phyloP scores from a whole-genome alignment of 176 grass and related monocot genomes.

The Carex parvula region DNA sequence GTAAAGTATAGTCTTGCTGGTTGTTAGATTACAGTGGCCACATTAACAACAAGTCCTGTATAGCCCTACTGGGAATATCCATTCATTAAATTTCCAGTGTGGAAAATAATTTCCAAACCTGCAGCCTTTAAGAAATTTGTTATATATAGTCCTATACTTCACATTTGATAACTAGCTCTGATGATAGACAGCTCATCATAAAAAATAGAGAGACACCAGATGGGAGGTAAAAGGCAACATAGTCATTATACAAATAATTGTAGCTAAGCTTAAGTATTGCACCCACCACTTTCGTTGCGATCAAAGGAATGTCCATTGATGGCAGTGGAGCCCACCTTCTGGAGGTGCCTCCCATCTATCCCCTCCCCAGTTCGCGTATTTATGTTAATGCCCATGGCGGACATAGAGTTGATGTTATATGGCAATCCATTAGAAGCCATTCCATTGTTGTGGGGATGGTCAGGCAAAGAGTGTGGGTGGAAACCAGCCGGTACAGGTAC shows the following conservation, averaged over 20 bases:
- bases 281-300: conserved; percentile 50
- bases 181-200: not conserved
- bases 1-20: not conserved
- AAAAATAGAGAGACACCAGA: not conserved
- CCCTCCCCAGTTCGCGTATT: conserved; percentile 45
- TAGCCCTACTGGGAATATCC: not conserved
- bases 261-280: not conserved
- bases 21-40: not conserved
- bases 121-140: not conserved
- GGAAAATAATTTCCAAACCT: not conserved
- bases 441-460: conserved; percentile 49
- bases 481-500: conserved; percentile 32
- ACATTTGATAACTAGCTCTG: not conserved
- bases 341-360: conserved; percentile 45
- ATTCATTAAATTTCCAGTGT: not conserved
- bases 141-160: not conserved
- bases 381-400: conserved; percentile 41
- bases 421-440: conserved; percentile 38
- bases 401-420: conserved; percentile 48
- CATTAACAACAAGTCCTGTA: not conserved
- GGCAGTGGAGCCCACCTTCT: conserved; percentile 58
- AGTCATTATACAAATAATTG: not conserved
- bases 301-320: conserved; percentile 72
- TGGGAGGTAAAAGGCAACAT: not conserved
- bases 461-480: conserved; percentile 78